Evolutionary conservation across 495 filamentous ascomycete species (phyloP).

Genomic region (Penicillium silybi): DNA sequence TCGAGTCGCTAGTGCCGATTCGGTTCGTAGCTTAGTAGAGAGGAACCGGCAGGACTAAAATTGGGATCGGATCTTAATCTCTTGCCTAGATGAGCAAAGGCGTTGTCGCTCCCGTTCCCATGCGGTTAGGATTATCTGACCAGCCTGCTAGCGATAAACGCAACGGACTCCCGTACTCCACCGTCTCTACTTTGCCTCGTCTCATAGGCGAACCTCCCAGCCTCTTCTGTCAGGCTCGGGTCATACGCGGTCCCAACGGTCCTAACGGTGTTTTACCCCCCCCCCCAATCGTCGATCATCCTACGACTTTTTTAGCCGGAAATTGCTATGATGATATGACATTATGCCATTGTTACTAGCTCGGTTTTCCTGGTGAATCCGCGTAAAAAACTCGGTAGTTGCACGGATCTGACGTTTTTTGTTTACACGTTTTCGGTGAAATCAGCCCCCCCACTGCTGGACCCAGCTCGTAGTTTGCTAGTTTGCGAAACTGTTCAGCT

Average conservation of each 20-base stretch:
- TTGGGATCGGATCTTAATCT: conserved; percentile 33
- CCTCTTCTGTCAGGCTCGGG: conserved; percentile 11
- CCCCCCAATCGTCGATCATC: conserved; percentile 18
- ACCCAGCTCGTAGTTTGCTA: neutral
- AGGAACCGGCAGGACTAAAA: conserved; percentile 17
- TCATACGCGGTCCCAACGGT: conserved; percentile 17
- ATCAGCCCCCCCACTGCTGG: neutral
- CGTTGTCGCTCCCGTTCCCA: conserved; percentile 24
- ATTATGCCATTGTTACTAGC: neutral
- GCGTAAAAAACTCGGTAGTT: neutral
- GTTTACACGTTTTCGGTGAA: neutral
- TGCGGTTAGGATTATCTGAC: conserved; percentile 32
- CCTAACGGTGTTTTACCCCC: conserved; percentile 16
- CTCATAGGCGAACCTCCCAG: neutral
- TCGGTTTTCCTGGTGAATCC: neutral
- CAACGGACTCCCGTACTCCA: neutral
- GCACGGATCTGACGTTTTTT: neutral
- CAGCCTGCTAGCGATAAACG: conserved; percentile 29
- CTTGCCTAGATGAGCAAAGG: conserved; percentile 31
- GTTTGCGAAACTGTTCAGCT: neutral
- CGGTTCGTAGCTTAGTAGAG: neutral
- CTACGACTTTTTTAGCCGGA: neutral
- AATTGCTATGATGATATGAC: neutral
- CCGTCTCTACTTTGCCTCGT: neutral
- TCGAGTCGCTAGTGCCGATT: too few relatives aligned